Evolutionary conservation across 495 filamentous ascomycete genomes (phyloP), one percentile per base, ranked within the genome.

Genomic region (Jackrogersella multiformis): DNA sequence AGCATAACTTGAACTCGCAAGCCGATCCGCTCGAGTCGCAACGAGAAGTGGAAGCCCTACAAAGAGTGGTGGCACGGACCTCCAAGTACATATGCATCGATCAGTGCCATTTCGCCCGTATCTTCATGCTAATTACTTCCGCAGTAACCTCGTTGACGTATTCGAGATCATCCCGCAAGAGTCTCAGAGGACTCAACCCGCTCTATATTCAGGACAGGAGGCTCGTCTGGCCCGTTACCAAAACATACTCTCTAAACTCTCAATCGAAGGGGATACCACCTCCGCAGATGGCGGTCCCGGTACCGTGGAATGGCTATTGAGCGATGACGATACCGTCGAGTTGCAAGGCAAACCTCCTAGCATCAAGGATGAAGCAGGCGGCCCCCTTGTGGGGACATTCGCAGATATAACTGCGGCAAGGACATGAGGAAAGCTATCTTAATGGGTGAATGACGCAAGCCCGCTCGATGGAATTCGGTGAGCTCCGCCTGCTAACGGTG

Each of bases 121-220:
- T 28, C 52, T 4, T 9, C 38, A 28, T 70, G 61, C 77, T 81
- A 56, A 81, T 72, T 5, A 2, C 24, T 23, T 44, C 42, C 64
- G 58, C 65, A 86, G 84, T 58, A 83, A 84, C 72, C 80, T 86
- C 57, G 84, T 86, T 56, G 84, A 86, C 72, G 84, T 86, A 53
- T 86, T 86, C 76, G 84, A 85, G 45, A 85, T 86, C 71, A 78
- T 81, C 13, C 81, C 83, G 26, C 79, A 82, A 54, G 80, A 79
- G 61, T 66, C 72, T 41, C 75, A 69, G 49, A 68, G 56, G 59
- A 71, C 66, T 20, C 77, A 67, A 21, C 77, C 54, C 13, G 56
- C n/a, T 73, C 71, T 66, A 64, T 73, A 66, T 49, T 74, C 75
- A 38, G 78, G 74, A 48, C 81, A 80, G 53, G 82, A 85, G 48